phyloP scores from a whole-genome alignment of 1,139 yeast genomes.

The Magnusiomyces starmeri region DNA sequence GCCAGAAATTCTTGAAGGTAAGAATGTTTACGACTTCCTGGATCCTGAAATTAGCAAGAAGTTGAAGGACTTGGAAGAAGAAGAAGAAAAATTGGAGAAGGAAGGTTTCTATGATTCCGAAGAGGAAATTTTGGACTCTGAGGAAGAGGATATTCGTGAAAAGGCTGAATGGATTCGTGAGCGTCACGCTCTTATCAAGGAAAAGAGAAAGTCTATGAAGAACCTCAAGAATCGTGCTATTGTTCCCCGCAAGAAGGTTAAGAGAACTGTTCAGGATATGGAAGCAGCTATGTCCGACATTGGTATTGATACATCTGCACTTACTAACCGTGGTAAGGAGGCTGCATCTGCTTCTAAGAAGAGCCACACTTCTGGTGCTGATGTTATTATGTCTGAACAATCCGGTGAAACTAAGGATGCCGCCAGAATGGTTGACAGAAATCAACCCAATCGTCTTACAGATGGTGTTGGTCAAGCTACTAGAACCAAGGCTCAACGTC shows the following conservation, averaged over 20 bases:
- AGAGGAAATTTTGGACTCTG: constrained; percentile 48
- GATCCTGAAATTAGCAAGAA: constrained; percentile 93
- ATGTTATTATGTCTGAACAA: constrained; percentile 52
- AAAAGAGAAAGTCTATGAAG: constrained; percentile 81
- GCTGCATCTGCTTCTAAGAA: constrained; percentile 37
- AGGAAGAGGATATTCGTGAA: constrained; percentile 63
- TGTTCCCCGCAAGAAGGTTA: constrained; percentile 85
- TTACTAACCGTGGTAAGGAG: constrained; percentile 37
- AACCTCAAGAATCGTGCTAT: constrained; percentile 80
- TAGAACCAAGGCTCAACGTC: constrained; percentile 79
- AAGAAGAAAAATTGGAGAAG: constrained; percentile 84
- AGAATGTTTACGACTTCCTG: constrained; percentile 92
- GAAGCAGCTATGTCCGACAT: constrained; percentile 81
- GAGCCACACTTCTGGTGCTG: constrained; percentile 58
- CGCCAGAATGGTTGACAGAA: constrained; percentile 40
- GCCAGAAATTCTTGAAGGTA: constrained; percentile 96
- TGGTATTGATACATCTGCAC: constrained; percentile 76
- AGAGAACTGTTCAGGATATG: constrained; percentile 71
- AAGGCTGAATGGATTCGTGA: constrained; percentile 95
- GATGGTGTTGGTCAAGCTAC: constrained; percentile 82
- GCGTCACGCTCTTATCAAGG: constrained; percentile 87
- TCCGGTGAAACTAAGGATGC: constrained; percentile 30
- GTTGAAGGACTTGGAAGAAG: constrained; percentile 91
- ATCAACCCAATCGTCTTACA: constrained; percentile 73
- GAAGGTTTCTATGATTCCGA: constrained; percentile 94